These are phyloP conservation scores for Arabidopsis lyrata DNA, from an alignment of 441 rosid species.

Conservation along the genomic window DNA sequence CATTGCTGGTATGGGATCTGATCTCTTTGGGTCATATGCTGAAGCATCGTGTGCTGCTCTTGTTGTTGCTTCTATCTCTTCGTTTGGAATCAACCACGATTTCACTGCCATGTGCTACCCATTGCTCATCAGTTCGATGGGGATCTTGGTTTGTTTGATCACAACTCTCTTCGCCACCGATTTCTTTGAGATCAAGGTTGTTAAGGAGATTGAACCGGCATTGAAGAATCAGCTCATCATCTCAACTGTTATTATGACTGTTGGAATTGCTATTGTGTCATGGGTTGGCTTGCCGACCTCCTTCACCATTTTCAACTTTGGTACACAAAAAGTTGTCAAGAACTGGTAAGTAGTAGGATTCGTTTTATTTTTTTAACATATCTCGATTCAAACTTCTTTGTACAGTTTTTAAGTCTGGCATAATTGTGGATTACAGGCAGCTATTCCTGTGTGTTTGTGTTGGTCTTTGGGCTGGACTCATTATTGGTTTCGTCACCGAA, in stretches of 20 bases:
- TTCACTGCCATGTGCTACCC: slow-evolving; percentile 88
- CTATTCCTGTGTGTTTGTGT: slow-evolving; percentile 86
- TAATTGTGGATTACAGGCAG: slow-evolving; percentile 61
- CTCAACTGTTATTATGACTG: slow-evolving; percentile 78
- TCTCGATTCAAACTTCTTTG: not conserved
- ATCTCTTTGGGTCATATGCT: slow-evolving; percentile 95
- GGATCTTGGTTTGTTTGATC: slow-evolving; percentile 82
- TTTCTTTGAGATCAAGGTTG: slow-evolving; percentile 83
- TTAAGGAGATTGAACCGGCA: slow-evolving; percentile 87
- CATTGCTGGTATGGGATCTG: slow-evolving; percentile 98
- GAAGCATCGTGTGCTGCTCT: slow-evolving; percentile 95
- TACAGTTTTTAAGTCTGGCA: not conserved
- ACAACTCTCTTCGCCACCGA: slow-evolving; percentile 91
- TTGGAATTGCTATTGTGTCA: slow-evolving; percentile 79
- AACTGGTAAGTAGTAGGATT: slow-evolving; percentile 61
- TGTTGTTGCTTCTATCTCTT: slow-evolving; percentile 91
- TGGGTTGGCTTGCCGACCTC: slow-evolving; percentile 84
- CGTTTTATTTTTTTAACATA: slow-evolving; percentile 1
- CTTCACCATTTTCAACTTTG: slow-evolving; percentile 88
- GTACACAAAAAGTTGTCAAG: slow-evolving; percentile 80
- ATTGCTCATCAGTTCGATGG: slow-evolving; percentile 79
- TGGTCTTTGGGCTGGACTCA: slow-evolving; percentile 98
- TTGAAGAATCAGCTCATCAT: slow-evolving; percentile 86
- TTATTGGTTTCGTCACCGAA: slow-evolving; percentile 89
- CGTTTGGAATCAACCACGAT: slow-evolving; percentile 85